Base-by-base conservation (phyloP, 306 rosid genomes). In the Glycine soja region DNA sequence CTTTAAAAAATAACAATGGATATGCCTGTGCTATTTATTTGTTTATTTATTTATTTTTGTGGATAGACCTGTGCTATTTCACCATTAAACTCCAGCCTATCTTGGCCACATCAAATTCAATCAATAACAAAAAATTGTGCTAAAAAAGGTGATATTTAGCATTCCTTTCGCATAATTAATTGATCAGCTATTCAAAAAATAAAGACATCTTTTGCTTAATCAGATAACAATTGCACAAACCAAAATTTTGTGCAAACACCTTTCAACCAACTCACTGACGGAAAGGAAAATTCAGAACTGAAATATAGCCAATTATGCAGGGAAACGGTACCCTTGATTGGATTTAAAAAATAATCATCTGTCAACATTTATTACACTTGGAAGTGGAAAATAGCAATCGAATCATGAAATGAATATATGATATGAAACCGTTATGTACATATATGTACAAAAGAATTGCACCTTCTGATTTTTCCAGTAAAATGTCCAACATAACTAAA, bases 401-500 rank as follows among this genome's bases (percentile, higher is more conserved):
- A 78, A 81, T 84, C 8, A 38, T 72, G 86, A 79, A 82, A 81
- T 70, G 80, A 81, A 81, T 70, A 81, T 70, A 52, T 13, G 77
- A 71, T 47, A 54, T 63, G 53, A 64, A 71, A 75, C 65, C 32
- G 47, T 53, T 43, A 79, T 87, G 72, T 88, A 85, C 90, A 88
- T 45, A 40, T 79, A 80, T 85, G 16, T 88, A 88, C 90, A 88
- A 88, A 85, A 88, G 79, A 88, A 87, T 84, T 75, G 78, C 71
- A 75, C 53, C 75, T 48, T 84, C 62, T 34, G 45, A 69, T 40
- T 56, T 64, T 65, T 13, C 34, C 5, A 43, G 65, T 36, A 34
- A 24, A 78, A 56, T 40, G 18, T 30, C 69, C 53, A 58, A 36
- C 45, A 32, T 16, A 59, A 78, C 45, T 36, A n/a, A 83, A 65